Evolutionary conservation across 768 basidiomycete genomes (phyloP).

Genomic region (Naganishia friedmannii): DNA sequence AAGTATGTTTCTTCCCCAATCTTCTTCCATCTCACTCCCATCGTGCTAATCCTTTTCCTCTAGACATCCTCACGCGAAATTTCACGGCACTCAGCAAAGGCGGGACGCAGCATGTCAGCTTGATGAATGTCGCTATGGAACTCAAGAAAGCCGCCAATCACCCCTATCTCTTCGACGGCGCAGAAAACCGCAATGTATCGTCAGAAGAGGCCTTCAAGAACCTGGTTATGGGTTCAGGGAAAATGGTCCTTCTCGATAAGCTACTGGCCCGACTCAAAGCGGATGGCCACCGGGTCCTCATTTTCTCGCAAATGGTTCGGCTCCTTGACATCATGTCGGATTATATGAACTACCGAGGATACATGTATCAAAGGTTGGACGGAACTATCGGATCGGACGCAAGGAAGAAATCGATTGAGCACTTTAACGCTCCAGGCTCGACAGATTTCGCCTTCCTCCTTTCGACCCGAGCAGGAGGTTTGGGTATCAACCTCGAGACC

Average conservation of each 20-base stretch:
- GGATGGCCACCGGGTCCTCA: conserved; percentile 93
- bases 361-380: conserved; percentile 88
- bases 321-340: conserved; percentile 98
- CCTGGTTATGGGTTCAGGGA: conserved; percentile 97
- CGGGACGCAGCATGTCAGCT: conserved; percentile 77
- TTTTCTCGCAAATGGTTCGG: conserved; percentile 98
- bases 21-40: conserved; percentile 61
- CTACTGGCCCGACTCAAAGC: conserved; percentile 80
- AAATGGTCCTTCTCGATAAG: conserved; percentile 97
- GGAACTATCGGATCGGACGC: conserved; percentile 85
- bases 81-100: conserved; percentile 84
- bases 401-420: conserved; percentile 91
- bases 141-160: conserved; percentile 97
- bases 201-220: conserved; percentile 84
- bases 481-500: conserved; percentile 98
- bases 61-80: conserved; percentile 60
- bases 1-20: conserved; percentile 62
- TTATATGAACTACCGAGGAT: conserved; percentile 86
- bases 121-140: conserved; percentile 99
- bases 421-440: conserved; percentile 89
- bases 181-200: conserved; percentile 62
- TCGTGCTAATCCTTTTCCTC: background rate
- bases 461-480: conserved; percentile 92
- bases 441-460: conserved; percentile 95
- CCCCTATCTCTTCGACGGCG: conserved; percentile 95